These are phyloP conservation scores for Pilobolus umbonatus DNA, from an alignment of 192 early-diverging fungal genomes.

Conservation along the genomic window DNA sequence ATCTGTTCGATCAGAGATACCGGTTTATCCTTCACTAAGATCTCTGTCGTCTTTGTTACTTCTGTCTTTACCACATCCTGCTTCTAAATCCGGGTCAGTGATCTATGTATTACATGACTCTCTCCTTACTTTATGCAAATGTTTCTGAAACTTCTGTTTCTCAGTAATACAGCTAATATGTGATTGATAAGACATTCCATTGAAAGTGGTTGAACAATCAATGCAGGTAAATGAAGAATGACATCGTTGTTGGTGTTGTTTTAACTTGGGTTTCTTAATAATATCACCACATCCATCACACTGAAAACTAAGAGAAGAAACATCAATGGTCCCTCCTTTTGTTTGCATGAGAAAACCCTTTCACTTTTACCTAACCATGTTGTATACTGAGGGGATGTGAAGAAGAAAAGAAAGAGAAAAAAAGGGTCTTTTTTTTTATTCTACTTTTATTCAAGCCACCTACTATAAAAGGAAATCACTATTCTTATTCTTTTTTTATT, in stretches of 20 bases:
- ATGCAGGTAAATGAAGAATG: slow-evolving; percentile 85
- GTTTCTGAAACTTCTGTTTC: slow-evolving; percentile 89
- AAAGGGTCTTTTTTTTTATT: neutral
- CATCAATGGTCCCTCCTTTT: neutral
- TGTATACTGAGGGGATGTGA: neutral
- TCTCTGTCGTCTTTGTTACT: too few relatives aligned
- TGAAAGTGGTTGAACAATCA: slow-evolving; percentile 86
- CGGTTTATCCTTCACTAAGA: too few relatives aligned
- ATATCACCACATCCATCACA: slow-evolving; percentile 77
- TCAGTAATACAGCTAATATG: slow-evolving; percentile 93
- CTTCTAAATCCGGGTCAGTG: too few relatives aligned
- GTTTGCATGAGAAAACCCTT: too few relatives aligned
- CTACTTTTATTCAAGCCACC: neutral
- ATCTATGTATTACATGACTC: too few relatives aligned
- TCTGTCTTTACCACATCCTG: too few relatives aligned
- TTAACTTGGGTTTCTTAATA: slow-evolving; percentile 93
- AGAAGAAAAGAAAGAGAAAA: neutral
- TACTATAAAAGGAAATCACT: too few relatives aligned
- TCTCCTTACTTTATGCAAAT: slow-evolving; percentile 80
- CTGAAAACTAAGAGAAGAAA: slow-evolving; percentile 23
- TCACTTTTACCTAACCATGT: neutral
- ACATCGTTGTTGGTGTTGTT: slow-evolving; percentile 81
- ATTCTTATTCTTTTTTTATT: too few relatives aligned
- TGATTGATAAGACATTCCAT: slow-evolving; percentile 64
- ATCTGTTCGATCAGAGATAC: slow-evolving; percentile 37